These are phyloP conservation scores for Candida rishiriensis DNA, from an alignment of 805 yeast genomes.

Conservation along the genomic window DNA sequence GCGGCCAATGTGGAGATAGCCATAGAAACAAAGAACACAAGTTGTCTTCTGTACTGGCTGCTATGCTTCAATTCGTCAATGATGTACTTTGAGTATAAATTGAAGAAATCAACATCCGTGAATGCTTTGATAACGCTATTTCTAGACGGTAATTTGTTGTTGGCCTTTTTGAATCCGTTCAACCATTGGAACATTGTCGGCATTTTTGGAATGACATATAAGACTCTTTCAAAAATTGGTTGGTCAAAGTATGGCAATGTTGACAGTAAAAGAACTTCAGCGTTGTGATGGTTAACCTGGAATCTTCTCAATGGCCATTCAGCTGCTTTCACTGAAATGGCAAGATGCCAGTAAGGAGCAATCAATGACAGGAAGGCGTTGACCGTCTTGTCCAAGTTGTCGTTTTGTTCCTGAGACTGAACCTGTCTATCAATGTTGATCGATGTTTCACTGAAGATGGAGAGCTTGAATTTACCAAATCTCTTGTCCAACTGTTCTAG, in stretches of 20 bases:
- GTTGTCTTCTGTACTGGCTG: slow-evolving; percentile 60
- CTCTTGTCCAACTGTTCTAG: slow-evolving; percentile 69
- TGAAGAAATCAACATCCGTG: slow-evolving; percentile 62
- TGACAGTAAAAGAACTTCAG: slow-evolving; percentile 67
- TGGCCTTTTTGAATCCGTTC: slow-evolving; percentile 53
- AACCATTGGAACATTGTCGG: slow-evolving; percentile 82
- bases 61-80: slow-evolving; percentile 46
- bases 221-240: slow-evolving; percentile 68
- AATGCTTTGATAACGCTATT: slow-evolving; percentile 69
- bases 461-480: slow-evolving; percentile 61
- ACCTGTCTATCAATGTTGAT: slow-evolving; percentile 75
- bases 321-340: slow-evolving; percentile 73
- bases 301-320: slow-evolving; percentile 96
- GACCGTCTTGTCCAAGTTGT: slow-evolving; percentile 70
- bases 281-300: slow-evolving; percentile 74
- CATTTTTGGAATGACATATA: slow-evolving; percentile 63
- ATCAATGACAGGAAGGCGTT: slow-evolving; percentile 67
- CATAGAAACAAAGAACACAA: slow-evolving; percentile 75
- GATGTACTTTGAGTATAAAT: slow-evolving; percentile 57
- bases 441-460: slow-evolving; percentile 82
- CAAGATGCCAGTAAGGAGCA: slow-evolving; percentile 71
- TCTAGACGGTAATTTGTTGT: slow-evolving; percentile 56
- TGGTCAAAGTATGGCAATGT: slow-evolving; percentile 76
- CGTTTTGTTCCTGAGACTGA: slow-evolving; percentile 72
- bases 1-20: slow-evolving; percentile 68